Percentiles rank a stretch among this genome's conserved stretches.
phyloP scores from a whole-genome alignment of 2,329 filamentous ascomycete species.

The Arthrobotrys sphaeroides region DNA sequence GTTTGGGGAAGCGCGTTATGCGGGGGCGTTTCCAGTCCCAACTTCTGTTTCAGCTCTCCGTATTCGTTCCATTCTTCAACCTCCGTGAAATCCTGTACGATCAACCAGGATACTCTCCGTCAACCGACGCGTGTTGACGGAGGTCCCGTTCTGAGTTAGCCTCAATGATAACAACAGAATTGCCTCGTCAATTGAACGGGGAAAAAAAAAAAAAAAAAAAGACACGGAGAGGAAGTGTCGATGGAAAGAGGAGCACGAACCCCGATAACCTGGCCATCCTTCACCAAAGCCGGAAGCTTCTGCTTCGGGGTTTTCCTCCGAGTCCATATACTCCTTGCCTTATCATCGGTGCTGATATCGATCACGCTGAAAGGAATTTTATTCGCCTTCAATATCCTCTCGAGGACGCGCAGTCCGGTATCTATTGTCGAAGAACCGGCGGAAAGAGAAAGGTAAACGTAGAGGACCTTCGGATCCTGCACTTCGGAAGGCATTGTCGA shows the following conservation, averaged over 20 bases:
- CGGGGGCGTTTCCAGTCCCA: conserved; percentile 73
- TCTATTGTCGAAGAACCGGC: conserved; percentile 95
- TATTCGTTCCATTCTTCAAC: conserved; percentile 99
- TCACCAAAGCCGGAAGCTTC: conserved; percentile 88
- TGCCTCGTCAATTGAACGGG: background rate
- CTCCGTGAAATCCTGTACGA: conserved; percentile 81
- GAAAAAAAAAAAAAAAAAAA: background rate
- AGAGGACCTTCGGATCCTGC: conserved; percentile 74
- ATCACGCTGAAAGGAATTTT: conserved; percentile 91
- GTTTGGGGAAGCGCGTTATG: conserved; percentile 61
- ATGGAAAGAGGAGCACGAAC: conserved; percentile 68
- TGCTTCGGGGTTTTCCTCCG: conserved; percentile 79
- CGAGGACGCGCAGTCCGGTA: conserved; percentile 91
- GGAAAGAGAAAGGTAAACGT: conserved; percentile 95
- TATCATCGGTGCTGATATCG: conserved; percentile 88
- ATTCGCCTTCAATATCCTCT: conserved; percentile 95
- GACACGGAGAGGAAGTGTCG: background rate
- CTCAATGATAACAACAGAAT: background rate
- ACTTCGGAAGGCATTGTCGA: conserved; percentile 25
- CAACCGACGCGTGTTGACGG: background rate
- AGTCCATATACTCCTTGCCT: conserved; percentile 87
- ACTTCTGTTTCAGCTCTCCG: conserved; percentile 87
- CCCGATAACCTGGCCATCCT: conserved; percentile 83
- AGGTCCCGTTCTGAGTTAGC: background rate
- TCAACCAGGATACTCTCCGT: conserved; percentile 5